Conservation (phyloP, 768 basidiomycete species). For the Boletus edulis region DNA sequence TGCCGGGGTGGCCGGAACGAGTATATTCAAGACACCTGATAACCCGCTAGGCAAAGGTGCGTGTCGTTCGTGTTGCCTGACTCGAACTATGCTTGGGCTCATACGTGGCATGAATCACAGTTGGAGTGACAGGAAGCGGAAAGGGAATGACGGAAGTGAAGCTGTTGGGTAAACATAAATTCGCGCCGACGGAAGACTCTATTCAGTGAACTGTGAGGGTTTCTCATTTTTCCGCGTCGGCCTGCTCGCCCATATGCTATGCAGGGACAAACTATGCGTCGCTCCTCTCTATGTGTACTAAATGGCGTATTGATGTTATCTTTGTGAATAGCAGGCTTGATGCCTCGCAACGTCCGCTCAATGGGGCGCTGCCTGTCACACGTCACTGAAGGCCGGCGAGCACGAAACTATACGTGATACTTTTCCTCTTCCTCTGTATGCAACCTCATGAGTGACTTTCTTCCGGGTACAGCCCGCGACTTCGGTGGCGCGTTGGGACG, state of each 20-base stretch:
- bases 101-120: conserved; percentile 37
- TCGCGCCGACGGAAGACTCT: conserved; percentile 49
- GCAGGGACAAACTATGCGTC: conserved; percentile 17
- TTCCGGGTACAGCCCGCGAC: conserved; percentile 16
- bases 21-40: conserved; percentile 93
- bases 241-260: conserved; percentile 9
- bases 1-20: conserved; percentile 83
- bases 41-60: conserved; percentile 84
- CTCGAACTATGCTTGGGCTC: conserved; percentile 4
- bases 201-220: conserved; percentile 23
- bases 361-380: conserved; percentile 10
- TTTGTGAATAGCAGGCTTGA: conserved; percentile 26
- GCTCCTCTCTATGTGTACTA: conserved; percentile 21
- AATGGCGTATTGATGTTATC: conserved; percentile 22
- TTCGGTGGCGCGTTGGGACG: conserved; percentile 13
- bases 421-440: conserved; percentile 20
- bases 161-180: conserved; percentile 74
- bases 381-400: conserved; percentile 13
- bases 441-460: conserved; percentile 22
- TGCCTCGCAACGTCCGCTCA: conserved; percentile 8
- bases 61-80: conserved; percentile 28
- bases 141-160: conserved; percentile 83
- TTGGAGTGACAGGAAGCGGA: conserved; percentile 89
- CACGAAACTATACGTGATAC: conserved; percentile 24
- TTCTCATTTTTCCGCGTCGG: not conserved